Conservation (phyloP, 163 green algal genomes). For the Scenedesmus sp. region DNA sequence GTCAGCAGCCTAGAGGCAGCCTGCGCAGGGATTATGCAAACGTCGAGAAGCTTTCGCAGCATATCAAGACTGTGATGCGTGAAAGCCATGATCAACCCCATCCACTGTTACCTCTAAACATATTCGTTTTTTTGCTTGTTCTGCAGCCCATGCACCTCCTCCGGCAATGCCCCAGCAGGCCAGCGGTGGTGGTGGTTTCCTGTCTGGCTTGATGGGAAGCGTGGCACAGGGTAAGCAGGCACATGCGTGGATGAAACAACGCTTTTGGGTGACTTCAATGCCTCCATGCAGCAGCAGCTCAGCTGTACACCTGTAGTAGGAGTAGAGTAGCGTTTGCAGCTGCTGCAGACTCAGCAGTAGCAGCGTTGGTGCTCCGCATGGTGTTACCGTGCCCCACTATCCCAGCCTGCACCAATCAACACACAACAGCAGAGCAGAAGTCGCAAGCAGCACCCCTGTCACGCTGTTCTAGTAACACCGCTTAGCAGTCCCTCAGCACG, state of each 20-base stretch:
- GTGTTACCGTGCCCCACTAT: neutral
- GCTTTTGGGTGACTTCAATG: neutral
- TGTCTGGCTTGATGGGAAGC: constrained; percentile 75
- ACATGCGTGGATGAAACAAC: neutral
- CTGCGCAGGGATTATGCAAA: neutral
- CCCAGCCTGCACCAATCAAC: neutral
- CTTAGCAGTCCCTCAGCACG: neutral
- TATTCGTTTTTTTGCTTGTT: neutral
- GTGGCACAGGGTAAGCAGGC: constrained; percentile 67
- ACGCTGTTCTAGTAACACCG: neutral
- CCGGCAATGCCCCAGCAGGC: constrained; percentile 56
- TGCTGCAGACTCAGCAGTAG: neutral
- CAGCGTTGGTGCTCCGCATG: neutral
- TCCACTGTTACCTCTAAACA: neutral
- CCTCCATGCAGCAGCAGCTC: neutral
- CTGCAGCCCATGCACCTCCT: constrained; percentile 54
- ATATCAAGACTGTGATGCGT: neutral
- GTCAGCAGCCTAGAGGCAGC: neutral
- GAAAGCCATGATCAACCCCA: neutral
- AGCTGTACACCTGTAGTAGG: neutral
- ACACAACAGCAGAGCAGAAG: neutral
- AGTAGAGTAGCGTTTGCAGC: neutral
- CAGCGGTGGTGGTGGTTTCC: constrained; percentile 68
- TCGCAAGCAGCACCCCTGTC: neutral
- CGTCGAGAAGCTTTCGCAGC: constrained; percentile 20